phyloP scores from a whole-genome alignment of 139 green algal species.

The Chlamydomonas sp. region DNA sequence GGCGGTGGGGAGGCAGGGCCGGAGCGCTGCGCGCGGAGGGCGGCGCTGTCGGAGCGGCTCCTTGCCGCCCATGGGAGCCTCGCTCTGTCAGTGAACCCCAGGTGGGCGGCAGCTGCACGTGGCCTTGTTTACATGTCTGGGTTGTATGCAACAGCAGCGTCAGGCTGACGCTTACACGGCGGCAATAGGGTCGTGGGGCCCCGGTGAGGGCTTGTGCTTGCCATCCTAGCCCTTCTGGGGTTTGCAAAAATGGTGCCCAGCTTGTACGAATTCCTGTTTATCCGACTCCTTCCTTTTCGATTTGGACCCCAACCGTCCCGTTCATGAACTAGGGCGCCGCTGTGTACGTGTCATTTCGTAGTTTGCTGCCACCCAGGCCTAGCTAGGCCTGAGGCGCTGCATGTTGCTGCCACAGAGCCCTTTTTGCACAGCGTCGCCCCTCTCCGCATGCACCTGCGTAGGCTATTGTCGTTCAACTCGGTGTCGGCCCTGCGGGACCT shows the following conservation, averaged over 20 bases:
- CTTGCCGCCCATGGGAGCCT: neutral
- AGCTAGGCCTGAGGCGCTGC: neutral
- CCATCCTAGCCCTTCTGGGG: too few species aligned
- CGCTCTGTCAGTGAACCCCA: neutral
- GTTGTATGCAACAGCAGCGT: too few species aligned
- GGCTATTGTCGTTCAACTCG: constrained; percentile 33
- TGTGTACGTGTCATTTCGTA: neutral
- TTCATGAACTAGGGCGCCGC: neutral
- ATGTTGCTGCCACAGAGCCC: neutral
- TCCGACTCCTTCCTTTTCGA: neutral
- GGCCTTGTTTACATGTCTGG: neutral
- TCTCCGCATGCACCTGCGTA: neutral
- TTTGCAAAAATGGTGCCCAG: neutral
- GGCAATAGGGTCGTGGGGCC: neutral
- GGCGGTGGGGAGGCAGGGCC: neutral
- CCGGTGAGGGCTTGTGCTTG: too few species aligned
- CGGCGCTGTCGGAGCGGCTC: neutral
- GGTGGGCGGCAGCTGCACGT: neutral
- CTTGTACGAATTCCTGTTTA: neutral
- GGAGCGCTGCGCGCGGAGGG: neutral
- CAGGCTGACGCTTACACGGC: neutral
- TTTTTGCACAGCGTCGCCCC: neutral
- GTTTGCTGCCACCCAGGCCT: neutral
- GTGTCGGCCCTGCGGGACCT: constrained; percentile 10
- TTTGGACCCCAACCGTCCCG: neutral